phyloP scores from a whole-genome alignment of 176 grass and related monocot species.

The Eleusine coracana region DNA sequence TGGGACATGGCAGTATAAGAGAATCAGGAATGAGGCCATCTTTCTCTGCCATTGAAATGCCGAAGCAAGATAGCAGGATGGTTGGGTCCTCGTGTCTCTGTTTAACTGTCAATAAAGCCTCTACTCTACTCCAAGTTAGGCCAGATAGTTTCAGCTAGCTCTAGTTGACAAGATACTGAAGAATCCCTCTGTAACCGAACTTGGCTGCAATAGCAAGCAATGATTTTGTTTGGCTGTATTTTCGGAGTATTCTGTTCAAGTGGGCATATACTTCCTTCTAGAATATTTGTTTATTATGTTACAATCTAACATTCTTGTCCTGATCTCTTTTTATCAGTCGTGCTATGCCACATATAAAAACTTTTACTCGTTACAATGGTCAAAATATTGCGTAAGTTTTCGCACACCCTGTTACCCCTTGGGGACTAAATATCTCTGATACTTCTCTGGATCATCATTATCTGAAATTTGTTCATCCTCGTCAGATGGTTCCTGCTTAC shows the following conservation, averaged over 20 bases:
- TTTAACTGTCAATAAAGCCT: background rate
- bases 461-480: slow-evolving; percentile 15
- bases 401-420: background rate
- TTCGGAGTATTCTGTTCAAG: slow-evolving; percentile 13
- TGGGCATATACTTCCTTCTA: slow-evolving; percentile 20
- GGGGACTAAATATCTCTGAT: slow-evolving; percentile 2
- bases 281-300: slow-evolving; percentile 8
- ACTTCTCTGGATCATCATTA: background rate
- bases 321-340: slow-evolving; percentile 50
- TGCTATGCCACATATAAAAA: slow-evolving; percentile 97
- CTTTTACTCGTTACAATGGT: slow-evolving; percentile 83
- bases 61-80: slow-evolving; percentile 9
- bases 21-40: background rate
- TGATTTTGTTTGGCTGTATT: slow-evolving; percentile 11
- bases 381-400: slow-evolving; percentile 83
- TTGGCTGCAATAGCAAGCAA: slow-evolving; percentile 4
- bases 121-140: background rate
- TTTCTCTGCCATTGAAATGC: background rate
- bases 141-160: background rate
- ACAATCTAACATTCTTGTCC: slow-evolving; percentile 33
- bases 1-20: background rate
- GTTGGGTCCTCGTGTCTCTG: background rate
- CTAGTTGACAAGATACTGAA: background rate
- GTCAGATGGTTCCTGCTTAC: slow-evolving; percentile 96
- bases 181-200: background rate